Conservation (phyloP, 345 rosid genomes). For the Acer negundo region DNA sequence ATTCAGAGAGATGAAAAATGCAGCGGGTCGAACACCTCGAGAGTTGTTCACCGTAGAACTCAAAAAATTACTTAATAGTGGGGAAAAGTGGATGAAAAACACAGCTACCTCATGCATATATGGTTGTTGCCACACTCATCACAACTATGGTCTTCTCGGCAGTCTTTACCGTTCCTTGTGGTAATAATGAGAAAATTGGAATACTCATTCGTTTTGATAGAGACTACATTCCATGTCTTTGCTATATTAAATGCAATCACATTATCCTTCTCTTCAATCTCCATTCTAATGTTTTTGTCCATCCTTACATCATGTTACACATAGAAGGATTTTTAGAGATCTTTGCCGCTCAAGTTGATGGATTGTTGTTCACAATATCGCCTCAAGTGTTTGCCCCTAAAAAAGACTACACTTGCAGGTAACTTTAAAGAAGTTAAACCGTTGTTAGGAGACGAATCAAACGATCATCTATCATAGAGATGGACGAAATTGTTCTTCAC, state of each 20-base stretch:
- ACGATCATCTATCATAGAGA: not conserved
- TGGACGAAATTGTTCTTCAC: not conserved
- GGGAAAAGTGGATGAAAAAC: not conserved
- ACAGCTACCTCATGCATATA: not conserved
- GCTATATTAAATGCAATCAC: not conserved
- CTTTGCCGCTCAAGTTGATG: not conserved
- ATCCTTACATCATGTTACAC: not conserved
- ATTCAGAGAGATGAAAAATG: not conserved
- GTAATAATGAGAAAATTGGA: not conserved
- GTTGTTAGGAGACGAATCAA: no score
- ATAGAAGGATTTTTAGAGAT: constrained; percentile 2
- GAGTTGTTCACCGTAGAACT: not conserved
- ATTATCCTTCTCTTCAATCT: not conserved
- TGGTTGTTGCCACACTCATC: constrained; percentile 11
- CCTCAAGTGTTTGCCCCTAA: no score
- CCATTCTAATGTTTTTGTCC: constrained; percentile 12
- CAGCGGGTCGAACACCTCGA: not conserved
- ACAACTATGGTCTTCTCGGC: not conserved
- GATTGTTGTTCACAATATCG: no score
- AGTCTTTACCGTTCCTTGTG: not conserved
- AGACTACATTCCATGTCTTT: no score
- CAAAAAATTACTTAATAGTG: not conserved
- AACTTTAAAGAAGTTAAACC: no score
- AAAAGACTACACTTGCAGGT: no score
- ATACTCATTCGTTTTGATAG: no score